A percentile compares a stretch with the other conserved stretches of the same genome.
Evolutionary conservation across 1,284 basidiomycete genomes (phyloP).

Genomic region (Cutaneotrichosporon cyanovorans): DNA sequence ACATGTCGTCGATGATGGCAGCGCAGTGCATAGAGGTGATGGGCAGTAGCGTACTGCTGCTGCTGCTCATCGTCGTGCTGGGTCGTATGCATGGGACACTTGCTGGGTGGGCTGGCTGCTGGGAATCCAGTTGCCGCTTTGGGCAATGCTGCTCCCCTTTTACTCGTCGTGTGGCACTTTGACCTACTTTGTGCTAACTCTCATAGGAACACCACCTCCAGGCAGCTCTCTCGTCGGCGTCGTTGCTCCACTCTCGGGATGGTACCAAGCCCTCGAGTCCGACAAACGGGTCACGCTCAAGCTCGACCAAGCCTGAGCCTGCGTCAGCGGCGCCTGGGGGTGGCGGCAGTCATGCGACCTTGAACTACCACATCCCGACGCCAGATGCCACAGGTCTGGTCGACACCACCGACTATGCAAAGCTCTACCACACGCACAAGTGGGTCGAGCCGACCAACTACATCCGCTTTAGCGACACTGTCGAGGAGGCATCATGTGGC

Average conservation of each 20-base stretch:
- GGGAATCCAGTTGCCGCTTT: too few species aligned
- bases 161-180: constrained; percentile 11
- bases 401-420: constrained; percentile 55
- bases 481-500: constrained; percentile 60
- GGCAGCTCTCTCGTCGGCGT: constrained; percentile 50
- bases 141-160: not conserved
- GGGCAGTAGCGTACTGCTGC: too few species aligned
- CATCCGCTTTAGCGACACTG: constrained; percentile 76
- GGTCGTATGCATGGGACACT: too few species aligned
- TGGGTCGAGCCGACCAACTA: constrained; percentile 75
- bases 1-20: too few species aligned
- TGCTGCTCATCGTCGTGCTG: too few species aligned
- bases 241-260: constrained; percentile 38
- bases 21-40: too few species aligned
- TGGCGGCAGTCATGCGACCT: constrained; percentile 17
- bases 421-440: constrained; percentile 60
- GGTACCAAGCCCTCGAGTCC: constrained; percentile 27
- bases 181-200: constrained; percentile 47
- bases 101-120: too few species aligned
- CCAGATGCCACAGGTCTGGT: constrained; percentile 80
- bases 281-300: constrained; percentile 13
- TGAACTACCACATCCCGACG: constrained; percentile 76
- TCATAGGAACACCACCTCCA: constrained; percentile 85
- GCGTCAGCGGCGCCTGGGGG: constrained; percentile 5
- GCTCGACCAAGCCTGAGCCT: constrained; percentile 17